A percentile compares a stretch with the other conserved stretches of the same genome.
Conservation (phyloP, 352 stramenopile genomes). For the Blastocystis sp. region DNA sequence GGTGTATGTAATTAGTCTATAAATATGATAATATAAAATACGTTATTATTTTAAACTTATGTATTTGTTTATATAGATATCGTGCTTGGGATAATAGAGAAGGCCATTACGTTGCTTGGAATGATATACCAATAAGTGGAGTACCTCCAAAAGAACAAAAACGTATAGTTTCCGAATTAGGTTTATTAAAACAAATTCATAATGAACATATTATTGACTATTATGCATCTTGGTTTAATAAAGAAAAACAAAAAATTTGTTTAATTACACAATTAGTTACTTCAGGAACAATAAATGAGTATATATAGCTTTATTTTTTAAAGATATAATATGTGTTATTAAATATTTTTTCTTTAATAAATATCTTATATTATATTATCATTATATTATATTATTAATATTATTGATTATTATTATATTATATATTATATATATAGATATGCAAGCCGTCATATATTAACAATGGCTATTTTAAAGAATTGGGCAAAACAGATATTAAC, state of each 20-base stretch:
- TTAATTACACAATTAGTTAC: constrained; percentile 97
- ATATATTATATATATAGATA: too few relatives aligned
- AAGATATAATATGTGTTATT: not conserved
- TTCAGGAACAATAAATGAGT: constrained; percentile 68
- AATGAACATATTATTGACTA: constrained; percentile 99
- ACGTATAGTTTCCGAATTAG: constrained; percentile 86
- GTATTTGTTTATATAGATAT: constrained; percentile 49
- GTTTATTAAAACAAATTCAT: constrained; percentile 79
- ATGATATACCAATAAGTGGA: constrained; percentile 82
- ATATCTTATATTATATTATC: not conserved
- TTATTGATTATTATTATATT: too few relatives aligned
- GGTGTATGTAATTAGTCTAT: too few relatives aligned
- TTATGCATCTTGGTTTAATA: constrained; percentile 87
- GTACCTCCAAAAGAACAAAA: constrained; percentile 73
- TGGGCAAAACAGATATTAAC: constrained; percentile 74
- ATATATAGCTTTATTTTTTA: not conserved
- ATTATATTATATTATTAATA: too few relatives aligned
- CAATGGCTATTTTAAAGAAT: constrained; percentile 55
- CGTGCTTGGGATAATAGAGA: constrained; percentile 89
- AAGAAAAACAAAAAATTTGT: constrained; percentile 87
- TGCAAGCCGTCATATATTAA: constrained; percentile 53
- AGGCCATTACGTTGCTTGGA: constrained; percentile 95
- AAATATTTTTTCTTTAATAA: constrained; percentile 5
- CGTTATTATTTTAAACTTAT: too few relatives aligned
- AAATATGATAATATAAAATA: too few relatives aligned